phyloP scores from a whole-genome alignment of 2,329 filamentous ascomycete species.

The Claviceps cyperi region DNA sequence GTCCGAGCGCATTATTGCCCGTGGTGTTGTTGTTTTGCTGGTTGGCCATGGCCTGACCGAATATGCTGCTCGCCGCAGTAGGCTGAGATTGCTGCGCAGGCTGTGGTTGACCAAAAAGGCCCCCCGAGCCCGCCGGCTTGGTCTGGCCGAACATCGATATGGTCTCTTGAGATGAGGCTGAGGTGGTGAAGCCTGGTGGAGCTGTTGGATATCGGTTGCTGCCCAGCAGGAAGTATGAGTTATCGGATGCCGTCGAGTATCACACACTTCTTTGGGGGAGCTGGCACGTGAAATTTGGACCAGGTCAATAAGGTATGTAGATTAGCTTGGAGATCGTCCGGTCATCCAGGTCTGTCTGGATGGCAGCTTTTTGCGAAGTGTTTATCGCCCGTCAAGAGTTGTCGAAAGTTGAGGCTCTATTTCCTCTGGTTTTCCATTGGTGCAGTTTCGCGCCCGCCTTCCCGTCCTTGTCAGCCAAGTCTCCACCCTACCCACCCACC shows the following conservation, averaged over 20 bases:
- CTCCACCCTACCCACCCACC: conserved; percentile 16
- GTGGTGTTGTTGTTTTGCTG: conserved; percentile 24
- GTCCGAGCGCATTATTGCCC: conserved; percentile 16
- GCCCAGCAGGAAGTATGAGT: no score
- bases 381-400: conserved; percentile 5
- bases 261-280: neutral
- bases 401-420: neutral
- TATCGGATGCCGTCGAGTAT: no score
- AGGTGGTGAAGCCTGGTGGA: conserved; percentile 3
- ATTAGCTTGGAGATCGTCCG: neutral
- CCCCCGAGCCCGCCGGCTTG: conserved; percentile 19
- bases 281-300: neutral
- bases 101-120: conserved; percentile 25
- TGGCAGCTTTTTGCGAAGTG: conserved; percentile 2
- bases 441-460: neutral
- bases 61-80: conserved; percentile 12
- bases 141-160: conserved; percentile 28
- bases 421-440: neutral
- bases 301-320: neutral
- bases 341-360: neutral
- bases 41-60: conserved; percentile 18
- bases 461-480: conserved; percentile 12
- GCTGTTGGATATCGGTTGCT: neutral
- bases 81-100: conserved; percentile 18
- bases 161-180: neutral